phyloP scores from a whole-genome alignment of 208 protist genomes.

The Novymonas esmeraldas region DNA sequence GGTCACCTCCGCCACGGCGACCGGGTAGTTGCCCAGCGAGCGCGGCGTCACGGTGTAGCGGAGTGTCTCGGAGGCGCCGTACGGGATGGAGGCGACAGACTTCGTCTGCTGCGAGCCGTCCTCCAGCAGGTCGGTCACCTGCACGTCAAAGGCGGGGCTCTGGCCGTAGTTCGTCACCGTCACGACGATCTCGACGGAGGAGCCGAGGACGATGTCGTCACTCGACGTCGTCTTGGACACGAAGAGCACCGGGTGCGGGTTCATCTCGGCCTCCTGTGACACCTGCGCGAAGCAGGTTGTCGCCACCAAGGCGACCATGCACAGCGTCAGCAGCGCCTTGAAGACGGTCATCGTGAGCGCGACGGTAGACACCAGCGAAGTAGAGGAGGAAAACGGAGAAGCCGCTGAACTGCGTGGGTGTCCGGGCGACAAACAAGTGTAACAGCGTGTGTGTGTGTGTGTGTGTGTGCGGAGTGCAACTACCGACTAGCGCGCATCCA shows the following conservation, averaged over 20 bases:
- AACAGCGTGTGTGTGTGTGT: no score
- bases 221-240: slow-evolving; percentile 78
- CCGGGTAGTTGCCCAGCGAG: slow-evolving; percentile 69
- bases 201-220: slow-evolving; percentile 76
- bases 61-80: slow-evolving; percentile 60
- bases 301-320: slow-evolving; percentile 25
- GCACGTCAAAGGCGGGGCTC: slow-evolving; percentile 75
- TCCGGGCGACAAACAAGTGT: no score
- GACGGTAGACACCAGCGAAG: background rate
- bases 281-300: slow-evolving; percentile 29
- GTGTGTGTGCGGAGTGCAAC: no score
- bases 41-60: slow-evolving; percentile 76
- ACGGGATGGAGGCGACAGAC: slow-evolving; percentile 55
- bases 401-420: no score
- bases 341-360: slow-evolving; percentile 12
- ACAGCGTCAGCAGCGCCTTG: slow-evolving; percentile 26
- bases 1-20: slow-evolving; percentile 66
- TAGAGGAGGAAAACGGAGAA: background rate
- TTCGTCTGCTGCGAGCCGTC: slow-evolving; percentile 55
- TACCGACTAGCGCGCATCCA: no score
- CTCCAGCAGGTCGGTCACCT: slow-evolving; percentile 62
- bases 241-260: slow-evolving; percentile 67
- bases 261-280: slow-evolving; percentile 24
- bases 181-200: slow-evolving; percentile 72
- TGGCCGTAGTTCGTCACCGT: slow-evolving; percentile 84